A percentile compares a stretch with the other conserved stretches of the same genome.
Conservation (phyloP, 2,329 filamentous ascomycete genomes). For the Aspergillus calidoustus region DNA sequence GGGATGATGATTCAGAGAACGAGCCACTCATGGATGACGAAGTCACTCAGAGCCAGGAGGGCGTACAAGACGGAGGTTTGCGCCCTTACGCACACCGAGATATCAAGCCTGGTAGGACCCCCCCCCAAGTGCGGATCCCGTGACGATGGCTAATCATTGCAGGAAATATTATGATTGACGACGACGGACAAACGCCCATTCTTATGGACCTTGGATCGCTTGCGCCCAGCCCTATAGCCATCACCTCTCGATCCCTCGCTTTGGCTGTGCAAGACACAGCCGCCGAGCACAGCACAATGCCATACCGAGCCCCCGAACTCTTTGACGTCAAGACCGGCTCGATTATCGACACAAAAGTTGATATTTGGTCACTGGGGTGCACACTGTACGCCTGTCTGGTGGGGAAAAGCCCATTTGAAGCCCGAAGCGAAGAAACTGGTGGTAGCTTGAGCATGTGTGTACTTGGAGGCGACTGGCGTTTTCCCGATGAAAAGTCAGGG, state of each 20-base stretch:
- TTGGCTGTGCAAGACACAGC: conserved; percentile 92
- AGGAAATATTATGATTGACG: conserved; percentile 98
- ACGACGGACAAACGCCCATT: conserved; percentile 84
- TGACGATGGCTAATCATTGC: conserved; percentile 2
- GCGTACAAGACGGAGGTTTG: conserved; percentile 68
- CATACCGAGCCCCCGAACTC: conserved; percentile 94
- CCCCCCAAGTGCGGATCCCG: background rate
- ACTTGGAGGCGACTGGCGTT: conserved; percentile 91
- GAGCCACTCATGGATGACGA: conserved; percentile 83
- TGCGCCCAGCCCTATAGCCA: conserved; percentile 81
- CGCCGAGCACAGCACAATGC: conserved; percentile 97
- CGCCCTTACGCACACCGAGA: conserved; percentile 92
- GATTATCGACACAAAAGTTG: conserved; percentile 92
- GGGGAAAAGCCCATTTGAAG: conserved; percentile 96
- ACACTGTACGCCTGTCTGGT: conserved; percentile 97
- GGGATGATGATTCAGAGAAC: conserved; percentile 73
- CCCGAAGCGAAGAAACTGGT: conserved; percentile 92
- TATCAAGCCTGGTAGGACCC: conserved; percentile 82
- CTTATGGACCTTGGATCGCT: conserved; percentile 97
- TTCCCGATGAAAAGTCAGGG: conserved; percentile 79
- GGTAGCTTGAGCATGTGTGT: conserved; percentile 92
- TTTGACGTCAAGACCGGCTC: conserved; percentile 96
- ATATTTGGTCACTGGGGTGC: conserved; percentile 97
- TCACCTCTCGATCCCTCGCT: conserved; percentile 87
- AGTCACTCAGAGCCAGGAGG: conserved; percentile 68